Conservation (phyloP, 345 rosid species). For the Brassica juncea region DNA sequence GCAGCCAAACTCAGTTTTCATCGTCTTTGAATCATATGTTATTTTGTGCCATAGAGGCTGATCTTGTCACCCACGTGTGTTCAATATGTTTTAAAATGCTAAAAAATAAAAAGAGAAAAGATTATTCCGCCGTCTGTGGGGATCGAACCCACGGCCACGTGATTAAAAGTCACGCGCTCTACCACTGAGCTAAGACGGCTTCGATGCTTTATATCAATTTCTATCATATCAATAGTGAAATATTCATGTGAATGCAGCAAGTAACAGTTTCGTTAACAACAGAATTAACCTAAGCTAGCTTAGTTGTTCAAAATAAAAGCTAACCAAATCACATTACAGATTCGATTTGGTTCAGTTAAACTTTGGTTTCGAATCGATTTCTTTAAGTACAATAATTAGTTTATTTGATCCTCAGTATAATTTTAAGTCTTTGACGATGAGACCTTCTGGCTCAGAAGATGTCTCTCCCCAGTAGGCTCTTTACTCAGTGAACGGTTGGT, state of each 20-base stretch:
- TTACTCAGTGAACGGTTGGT: background rate
- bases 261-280: no score
- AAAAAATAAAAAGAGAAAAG: background rate
- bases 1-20: background rate
- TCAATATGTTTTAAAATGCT: background rate
- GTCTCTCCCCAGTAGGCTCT: background rate
- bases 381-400: background rate
- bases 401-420: background rate
- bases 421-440: background rate
- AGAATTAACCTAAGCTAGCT: no score
- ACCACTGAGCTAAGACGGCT: conserved; percentile 30
- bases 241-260: no score
- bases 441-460: no score
- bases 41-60: background rate
- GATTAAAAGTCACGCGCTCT: no score
- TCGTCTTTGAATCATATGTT: background rate
- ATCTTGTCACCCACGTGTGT: background rate
- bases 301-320: no score
- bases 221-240: no score
- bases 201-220: background rate
- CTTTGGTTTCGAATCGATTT: background rate
- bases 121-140: conserved; percentile 12
- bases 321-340: no score
- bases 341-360: background rate
- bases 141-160: conserved; percentile 10